Conservation (phyloP, 2,329 filamentous ascomycete genomes). For the Atkinsonella texensis region DNA sequence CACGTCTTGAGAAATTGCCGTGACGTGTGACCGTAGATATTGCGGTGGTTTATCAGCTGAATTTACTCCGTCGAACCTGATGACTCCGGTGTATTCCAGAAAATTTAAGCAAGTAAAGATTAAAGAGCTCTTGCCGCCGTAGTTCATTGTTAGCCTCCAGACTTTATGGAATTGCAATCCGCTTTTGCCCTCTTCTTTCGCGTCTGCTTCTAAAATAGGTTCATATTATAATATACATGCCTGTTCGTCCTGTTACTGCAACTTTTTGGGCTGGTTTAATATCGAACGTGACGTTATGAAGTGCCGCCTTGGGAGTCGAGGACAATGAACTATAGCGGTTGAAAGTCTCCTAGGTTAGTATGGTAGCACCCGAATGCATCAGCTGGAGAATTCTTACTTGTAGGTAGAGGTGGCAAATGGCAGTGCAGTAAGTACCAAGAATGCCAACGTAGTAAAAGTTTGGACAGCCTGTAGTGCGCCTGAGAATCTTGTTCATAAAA, state of each 20-base stretch:
- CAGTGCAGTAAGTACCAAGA: not conserved
- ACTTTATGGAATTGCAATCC: not conserved
- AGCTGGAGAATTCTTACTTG: not conserved
- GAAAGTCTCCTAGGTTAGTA: not conserved
- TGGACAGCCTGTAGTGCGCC: constrained; percentile 4
- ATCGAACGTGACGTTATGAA: constrained; percentile 6
- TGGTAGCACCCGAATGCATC: not conserved
- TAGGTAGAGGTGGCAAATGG: constrained; percentile 1
- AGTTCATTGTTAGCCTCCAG: not conserved
- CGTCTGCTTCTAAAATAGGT: too few relatives aligned
- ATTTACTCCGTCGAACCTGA: constrained; percentile 17
- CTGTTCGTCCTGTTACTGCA: constrained; percentile 11
- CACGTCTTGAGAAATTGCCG: constrained; percentile 18
- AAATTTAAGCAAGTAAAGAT: not conserved
- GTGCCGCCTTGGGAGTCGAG: not conserved
- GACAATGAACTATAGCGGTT: not conserved
- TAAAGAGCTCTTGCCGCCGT: constrained; percentile 13
- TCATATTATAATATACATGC: not conserved
- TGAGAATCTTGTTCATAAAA: constrained; percentile 8
- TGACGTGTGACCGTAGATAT: constrained; percentile 17
- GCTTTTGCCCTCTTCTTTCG: too few relatives aligned
- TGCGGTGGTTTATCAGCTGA: constrained; percentile 11
- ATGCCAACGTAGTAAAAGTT: constrained; percentile 8
- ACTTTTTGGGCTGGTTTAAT: constrained; percentile 11
- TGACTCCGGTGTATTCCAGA: not conserved